phyloP scores from a whole-genome alignment of 257 asterid species.

The Solanum bukasovii region DNA sequence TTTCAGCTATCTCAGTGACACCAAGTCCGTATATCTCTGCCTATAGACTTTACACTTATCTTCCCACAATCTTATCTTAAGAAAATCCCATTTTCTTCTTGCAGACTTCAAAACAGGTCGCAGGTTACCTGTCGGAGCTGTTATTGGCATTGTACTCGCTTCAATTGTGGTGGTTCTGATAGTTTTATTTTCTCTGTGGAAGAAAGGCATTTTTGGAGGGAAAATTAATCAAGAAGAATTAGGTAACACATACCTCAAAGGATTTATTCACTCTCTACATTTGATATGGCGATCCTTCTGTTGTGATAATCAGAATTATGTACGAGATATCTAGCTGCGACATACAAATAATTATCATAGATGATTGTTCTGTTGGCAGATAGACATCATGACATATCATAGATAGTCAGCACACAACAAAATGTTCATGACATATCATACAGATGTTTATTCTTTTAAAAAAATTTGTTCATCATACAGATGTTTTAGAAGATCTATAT shows the following conservation, averaged over 20 bases:
- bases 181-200: slow-evolving; percentile 38
- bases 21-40: slow-evolving; percentile 43
- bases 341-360: neutral
- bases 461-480: neutral
- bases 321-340: neutral
- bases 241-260: slow-evolving; percentile 27
- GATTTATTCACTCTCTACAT: neutral
- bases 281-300: neutral
- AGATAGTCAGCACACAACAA: neutral
- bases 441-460: neutral
- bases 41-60: neutral
- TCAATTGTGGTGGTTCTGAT: slow-evolving; percentile 25
- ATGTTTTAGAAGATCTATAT: neutral
- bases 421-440: neutral
- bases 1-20: slow-evolving; percentile 79
- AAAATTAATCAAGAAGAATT: slow-evolving; percentile 35
- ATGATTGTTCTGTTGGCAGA: neutral
- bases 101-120: slow-evolving; percentile 42
- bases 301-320: neutral
- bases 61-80: slow-evolving; percentile 1
- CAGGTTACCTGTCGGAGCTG: slow-evolving; percentile 60
- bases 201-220: slow-evolving; percentile 43
- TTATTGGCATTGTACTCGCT: slow-evolving; percentile 49
- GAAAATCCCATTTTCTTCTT: neutral
- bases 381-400: neutral